phyloP scores from a whole-genome alignment of 1,284 basidiomycete genomes.

The Cryptococcus sp. region DNA sequence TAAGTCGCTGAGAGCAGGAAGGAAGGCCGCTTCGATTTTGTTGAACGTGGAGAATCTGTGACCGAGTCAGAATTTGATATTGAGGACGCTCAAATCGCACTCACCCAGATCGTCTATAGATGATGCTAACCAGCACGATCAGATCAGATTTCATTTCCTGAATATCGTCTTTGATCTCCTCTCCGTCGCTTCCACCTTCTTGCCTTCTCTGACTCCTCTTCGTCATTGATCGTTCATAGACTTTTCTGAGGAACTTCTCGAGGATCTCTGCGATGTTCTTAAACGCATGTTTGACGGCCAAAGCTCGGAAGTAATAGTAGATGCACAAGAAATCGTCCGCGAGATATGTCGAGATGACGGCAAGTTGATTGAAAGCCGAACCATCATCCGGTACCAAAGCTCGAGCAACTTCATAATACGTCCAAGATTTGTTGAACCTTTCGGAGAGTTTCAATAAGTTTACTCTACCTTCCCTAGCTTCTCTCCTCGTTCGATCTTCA shows the following conservation, averaged over 20 bases:
- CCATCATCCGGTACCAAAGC: constrained; percentile 67
- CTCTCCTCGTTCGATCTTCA: constrained; percentile 26
- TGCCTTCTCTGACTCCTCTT: neutral
- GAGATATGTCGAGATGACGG: constrained; percentile 81
- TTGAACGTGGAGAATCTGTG: constrained; percentile 39
- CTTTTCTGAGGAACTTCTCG: constrained; percentile 63
- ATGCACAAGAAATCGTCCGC: constrained; percentile 74
- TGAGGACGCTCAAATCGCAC: constrained; percentile 14
- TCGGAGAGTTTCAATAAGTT: constrained; percentile 13
- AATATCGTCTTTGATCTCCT: constrained; percentile 51
- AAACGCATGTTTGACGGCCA: constrained; percentile 81
- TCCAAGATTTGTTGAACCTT: constrained; percentile 64
- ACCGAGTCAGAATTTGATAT: too few relatives aligned
- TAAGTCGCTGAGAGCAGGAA: constrained; percentile 42
- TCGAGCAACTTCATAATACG: constrained; percentile 79
- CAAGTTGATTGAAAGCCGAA: constrained; percentile 91
- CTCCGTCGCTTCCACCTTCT: constrained; percentile 26
- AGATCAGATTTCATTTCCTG: constrained; percentile 66
- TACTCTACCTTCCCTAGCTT: constrained; percentile 16
- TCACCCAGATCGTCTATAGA: constrained; percentile 46
- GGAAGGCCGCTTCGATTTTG: constrained; percentile 12
- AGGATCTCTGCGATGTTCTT: constrained; percentile 84
- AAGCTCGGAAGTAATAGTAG: constrained; percentile 84
- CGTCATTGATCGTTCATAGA: constrained; percentile 51
- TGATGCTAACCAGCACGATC: constrained; percentile 56